Evolutionary conservation across 2,329 filamentous ascomycete genomes (phyloP).

Genomic region (Exophiala spinifera): DNA sequence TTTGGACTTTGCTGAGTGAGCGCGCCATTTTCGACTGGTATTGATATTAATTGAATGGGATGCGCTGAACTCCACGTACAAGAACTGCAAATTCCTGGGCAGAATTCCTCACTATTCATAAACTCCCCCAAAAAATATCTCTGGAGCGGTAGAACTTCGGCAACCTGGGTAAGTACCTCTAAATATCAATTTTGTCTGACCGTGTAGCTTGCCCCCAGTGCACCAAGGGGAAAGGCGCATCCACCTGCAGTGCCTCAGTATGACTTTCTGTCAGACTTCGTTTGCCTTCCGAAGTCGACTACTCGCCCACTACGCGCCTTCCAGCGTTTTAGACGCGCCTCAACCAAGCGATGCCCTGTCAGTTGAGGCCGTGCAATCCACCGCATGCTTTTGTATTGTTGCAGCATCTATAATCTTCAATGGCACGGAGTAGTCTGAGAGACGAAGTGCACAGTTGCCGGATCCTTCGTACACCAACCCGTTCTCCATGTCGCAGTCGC

Average conservation of each 20-base stretch:
- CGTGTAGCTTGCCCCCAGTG: background rate
- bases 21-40: conserved; percentile 63
- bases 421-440: background rate
- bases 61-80: background rate
- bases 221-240: background rate
- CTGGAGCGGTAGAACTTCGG: conserved; percentile 19
- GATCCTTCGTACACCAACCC: background rate
- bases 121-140: conserved; percentile 6
- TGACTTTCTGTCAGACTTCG: background rate
- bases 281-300: too few species aligned
- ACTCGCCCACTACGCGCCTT: background rate
- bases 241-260: background rate
- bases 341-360: background rate
- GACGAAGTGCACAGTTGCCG: background rate
- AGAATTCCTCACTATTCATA: background rate
- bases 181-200: background rate
- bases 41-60: background rate
- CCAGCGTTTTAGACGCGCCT: background rate
- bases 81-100: background rate
- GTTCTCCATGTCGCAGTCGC: background rate
- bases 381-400: background rate
- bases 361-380: background rate
- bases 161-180: background rate
- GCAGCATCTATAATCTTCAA: background rate
- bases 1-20: conserved; percentile 76